A percentile compares a stretch with the other conserved stretches of the same genome.
Evolutionary conservation across 2,329 filamentous ascomycete species (phyloP).

Genomic region (Microsporum canis): DNA sequence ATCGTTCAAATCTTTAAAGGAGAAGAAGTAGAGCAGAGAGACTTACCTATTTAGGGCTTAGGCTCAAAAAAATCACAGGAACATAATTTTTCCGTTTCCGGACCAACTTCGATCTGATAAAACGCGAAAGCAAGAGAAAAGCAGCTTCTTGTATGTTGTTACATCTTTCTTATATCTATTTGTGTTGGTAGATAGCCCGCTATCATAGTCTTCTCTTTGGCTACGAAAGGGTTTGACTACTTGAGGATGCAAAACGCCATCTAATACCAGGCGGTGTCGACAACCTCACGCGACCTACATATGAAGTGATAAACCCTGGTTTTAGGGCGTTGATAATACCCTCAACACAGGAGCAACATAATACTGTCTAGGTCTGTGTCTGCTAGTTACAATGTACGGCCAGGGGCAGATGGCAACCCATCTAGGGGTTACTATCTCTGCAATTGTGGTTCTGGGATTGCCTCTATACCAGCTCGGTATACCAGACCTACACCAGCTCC

Average conservation of each 20-base stretch:
- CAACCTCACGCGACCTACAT: too few relatives aligned
- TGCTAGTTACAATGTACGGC: not conserved
- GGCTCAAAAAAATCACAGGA: not conserved
- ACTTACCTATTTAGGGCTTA: not conserved
- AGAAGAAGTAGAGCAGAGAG: not conserved
- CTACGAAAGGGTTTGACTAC: too few relatives aligned
- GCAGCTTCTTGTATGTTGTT: not conserved
- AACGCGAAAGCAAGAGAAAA: not conserved
- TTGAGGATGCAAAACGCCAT: too few relatives aligned
- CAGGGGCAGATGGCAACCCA: not conserved
- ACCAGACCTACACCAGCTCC: not conserved
- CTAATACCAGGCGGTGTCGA: too few relatives aligned
- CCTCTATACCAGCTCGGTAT: not conserved
- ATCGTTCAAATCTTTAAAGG: not conserved
- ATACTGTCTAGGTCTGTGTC: not conserved
- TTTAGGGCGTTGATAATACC: not conserved
- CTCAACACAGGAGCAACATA: not conserved
- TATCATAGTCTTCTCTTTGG: too few relatives aligned
- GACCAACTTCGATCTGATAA: not conserved
- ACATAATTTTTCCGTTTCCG: not conserved
- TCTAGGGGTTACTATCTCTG: not conserved
- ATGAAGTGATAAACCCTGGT: not conserved
- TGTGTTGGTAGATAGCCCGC: too few relatives aligned
- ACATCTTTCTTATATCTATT: not conserved
- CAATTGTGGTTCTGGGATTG: not conserved